Evolutionary conservation across 805 yeast genomes (phyloP), one percentile per base, ranked within the genome.

Genomic region (Priceomyces haplophilus): DNA sequence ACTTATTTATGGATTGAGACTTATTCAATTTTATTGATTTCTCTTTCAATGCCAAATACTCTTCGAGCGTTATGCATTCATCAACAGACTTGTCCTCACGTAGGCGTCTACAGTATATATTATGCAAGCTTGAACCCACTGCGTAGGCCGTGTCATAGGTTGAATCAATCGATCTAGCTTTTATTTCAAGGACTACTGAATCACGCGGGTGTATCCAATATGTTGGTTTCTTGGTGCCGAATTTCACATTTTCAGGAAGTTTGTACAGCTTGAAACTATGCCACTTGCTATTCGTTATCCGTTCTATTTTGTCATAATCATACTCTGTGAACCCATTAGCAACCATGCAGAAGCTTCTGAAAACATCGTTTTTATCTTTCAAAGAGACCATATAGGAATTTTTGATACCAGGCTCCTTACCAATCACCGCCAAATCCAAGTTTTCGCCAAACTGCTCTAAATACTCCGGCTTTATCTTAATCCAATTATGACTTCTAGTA

Each of bases 381-480:
- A 90, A 58, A 0, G 93, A 97, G 61, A 95, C 85, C 45, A 86
- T 71, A 52, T 76, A 86, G 8, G 88, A 75, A 19, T 82, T 75
- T 37, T 91, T 91, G 17, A 76, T 73, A 0, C 88, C 88, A 13
- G 81, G 80, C 43, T 78, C 81, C 42, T 82, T 83, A 0, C 97
- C 99, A 44, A 90, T 81, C 0, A 91, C 77, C 2, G 82, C 69
- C 37, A 89, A 59, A 60, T 91, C 98, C 47, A 89, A 67, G 53
- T 86, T 85, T 49, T 89, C 96, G 7, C 96, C 96, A 60, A 85
- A 85, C 45, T 84, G 88, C 42, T 81, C 84, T 41, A 89, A 67
- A 56, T 89, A 90, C 51, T 90, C 97, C 0, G 98, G 98, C 59
- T 91, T 91, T 2, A 91, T 77, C 55, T 91, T 91, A 12, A 88